A percentile compares a stretch with the other conserved stretches of the same genome.
These are phyloP conservation scores for Pyronema domesticum DNA, from an alignment of 495 filamentous ascomycete genomes.

Conservation along the genomic window DNA sequence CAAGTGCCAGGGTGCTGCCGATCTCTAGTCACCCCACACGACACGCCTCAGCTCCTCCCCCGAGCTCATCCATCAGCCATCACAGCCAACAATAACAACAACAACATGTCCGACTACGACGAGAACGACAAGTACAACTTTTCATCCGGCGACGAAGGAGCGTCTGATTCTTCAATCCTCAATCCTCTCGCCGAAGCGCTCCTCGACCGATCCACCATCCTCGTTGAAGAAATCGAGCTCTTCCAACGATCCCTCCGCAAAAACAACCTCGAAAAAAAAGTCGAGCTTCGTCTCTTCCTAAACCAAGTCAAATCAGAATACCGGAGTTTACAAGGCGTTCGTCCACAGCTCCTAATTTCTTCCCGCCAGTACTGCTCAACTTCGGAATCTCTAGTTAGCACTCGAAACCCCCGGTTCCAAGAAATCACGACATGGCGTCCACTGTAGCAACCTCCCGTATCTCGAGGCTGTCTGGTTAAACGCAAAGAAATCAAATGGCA, in stretches of 20 bases:
- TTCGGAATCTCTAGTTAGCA: slow-evolving; percentile 7
- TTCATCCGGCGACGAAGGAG: not conserved
- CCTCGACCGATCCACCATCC: slow-evolving; percentile 12
- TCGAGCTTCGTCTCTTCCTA: slow-evolving; percentile 18
- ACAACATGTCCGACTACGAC: too few relatives aligned
- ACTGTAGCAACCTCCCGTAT: slow-evolving; percentile 18
- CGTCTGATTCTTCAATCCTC: not conserved
- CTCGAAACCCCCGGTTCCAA: slow-evolving; percentile 11
- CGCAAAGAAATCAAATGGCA: slow-evolving; percentile 19
- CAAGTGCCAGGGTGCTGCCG: too few relatives aligned
- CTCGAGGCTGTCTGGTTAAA: slow-evolving; percentile 21
- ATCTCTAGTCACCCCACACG: too few relatives aligned
- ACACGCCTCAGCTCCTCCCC: too few relatives aligned
- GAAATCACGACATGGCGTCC: slow-evolving; percentile 14
- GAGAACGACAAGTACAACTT: not conserved
- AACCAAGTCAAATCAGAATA: slow-evolving; percentile 15
- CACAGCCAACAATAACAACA: too few relatives aligned
- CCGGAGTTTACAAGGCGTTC: slow-evolving; percentile 3
- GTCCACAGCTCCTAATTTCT: not conserved
- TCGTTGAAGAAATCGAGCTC: slow-evolving; percentile 19
- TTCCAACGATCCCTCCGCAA: slow-evolving; percentile 15
- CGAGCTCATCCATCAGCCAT: too few relatives aligned
- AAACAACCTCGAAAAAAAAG: slow-evolving; percentile 14
- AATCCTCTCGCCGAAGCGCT: slow-evolving; percentile 19
- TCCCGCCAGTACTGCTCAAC: not conserved